phyloP scores from a whole-genome alignment of 1,284 basidiomycete genomes.

The Melampsora americana region DNA sequence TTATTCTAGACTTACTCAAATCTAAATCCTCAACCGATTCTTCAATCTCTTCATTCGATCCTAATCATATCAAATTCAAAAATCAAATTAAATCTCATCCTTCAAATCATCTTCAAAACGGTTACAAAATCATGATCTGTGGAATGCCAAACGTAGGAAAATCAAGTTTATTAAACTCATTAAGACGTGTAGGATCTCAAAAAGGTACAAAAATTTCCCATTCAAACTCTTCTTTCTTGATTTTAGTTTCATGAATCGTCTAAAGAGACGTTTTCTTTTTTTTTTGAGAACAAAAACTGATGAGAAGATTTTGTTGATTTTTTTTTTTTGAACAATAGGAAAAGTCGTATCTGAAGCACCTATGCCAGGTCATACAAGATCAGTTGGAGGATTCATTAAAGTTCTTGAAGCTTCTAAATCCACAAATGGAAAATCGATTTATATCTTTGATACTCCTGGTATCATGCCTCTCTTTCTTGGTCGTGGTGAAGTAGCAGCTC shows the following conservation, averaged over 20 bases:
- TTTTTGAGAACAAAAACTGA: too few species aligned
- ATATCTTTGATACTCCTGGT: slow-evolving; percentile 93
- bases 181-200: slow-evolving; percentile 80
- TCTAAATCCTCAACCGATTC: too few species aligned
- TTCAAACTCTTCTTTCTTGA: too few species aligned
- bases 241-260: too few species aligned
- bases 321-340: slow-evolving; percentile 57
- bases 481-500: slow-evolving; percentile 73
- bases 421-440: slow-evolving; percentile 73
- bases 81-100: neutral
- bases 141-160: slow-evolving; percentile 99
- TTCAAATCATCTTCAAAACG: slow-evolving; percentile 55
- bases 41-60: too few species aligned
- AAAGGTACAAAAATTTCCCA: slow-evolving; percentile 66
- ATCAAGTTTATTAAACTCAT: slow-evolving; percentile 83
- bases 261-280: too few species aligned
- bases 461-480: slow-evolving; percentile 96
- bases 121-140: slow-evolving; percentile 80
- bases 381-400: slow-evolving; percentile 52
- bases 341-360: slow-evolving; percentile 88
- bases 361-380: slow-evolving; percentile 78
- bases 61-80: too few species aligned
- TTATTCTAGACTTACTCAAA: neutral
- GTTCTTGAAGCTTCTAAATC: slow-evolving; percentile 75
- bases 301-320: too few species aligned